A percentile compares a stretch with the other conserved stretches of the same genome.
These are phyloP conservation scores for Ophiostoma sp. DNA, from an alignment of 2,329 filamentous ascomycete species.

Conservation along the genomic window DNA sequence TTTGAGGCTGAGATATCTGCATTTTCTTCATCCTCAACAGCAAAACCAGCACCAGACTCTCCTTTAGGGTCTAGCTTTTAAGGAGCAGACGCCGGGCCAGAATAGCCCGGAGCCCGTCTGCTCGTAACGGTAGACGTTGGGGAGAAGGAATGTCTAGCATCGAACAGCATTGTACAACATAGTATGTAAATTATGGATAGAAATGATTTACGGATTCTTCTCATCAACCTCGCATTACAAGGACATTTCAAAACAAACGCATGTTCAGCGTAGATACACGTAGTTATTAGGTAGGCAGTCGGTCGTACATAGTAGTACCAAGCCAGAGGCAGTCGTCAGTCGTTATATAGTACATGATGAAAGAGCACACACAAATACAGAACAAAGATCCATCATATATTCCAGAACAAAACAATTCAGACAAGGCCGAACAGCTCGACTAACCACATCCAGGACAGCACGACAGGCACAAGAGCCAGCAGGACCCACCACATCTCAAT, in stretches of 20 bases:
- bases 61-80: neutral
- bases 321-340: too few species aligned
- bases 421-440: slow-evolving; percentile 25
- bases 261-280: too few species aligned
- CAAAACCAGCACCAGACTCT: neutral
- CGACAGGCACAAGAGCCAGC: slow-evolving; percentile 39
- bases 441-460: slow-evolving; percentile 39
- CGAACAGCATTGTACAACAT: neutral
- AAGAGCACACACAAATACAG: neutral
- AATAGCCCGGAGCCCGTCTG: too few species aligned
- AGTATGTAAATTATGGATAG: neutral
- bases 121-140: too few species aligned
- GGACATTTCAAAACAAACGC: too few species aligned
- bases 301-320: too few species aligned
- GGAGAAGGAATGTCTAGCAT: neutral
- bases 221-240: too few species aligned
- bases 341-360: neutral
- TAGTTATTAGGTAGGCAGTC: too few species aligned
- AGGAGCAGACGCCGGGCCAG: neutral
- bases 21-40: neutral
- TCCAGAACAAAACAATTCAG: neutral
- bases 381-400: neutral
- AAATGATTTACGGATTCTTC: too few species aligned
- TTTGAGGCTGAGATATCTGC: too few species aligned
- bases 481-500: slow-evolving; percentile 47